Evolutionary conservation across 345 rosid species (phyloP).

Genomic region (Pseudoturritis turrita): DNA sequence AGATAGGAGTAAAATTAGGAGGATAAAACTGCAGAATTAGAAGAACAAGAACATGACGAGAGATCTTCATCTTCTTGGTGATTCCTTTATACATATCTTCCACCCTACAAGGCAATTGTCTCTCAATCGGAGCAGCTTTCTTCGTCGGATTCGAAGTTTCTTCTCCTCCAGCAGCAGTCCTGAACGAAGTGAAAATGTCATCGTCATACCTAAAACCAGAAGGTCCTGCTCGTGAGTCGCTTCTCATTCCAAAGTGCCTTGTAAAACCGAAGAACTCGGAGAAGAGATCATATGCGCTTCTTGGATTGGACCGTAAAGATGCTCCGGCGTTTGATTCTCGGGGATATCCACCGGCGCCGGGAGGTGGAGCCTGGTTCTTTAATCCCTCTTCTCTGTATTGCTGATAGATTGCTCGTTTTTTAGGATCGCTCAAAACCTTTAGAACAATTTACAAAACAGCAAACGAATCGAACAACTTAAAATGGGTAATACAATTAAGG

Average conservation of each 20-base stretch:
- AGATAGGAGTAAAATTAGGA: no score
- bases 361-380: constrained; percentile 72
- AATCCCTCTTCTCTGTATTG: constrained; percentile 88
- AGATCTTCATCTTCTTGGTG: constrained; percentile 83
- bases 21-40: no score
- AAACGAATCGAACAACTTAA: neutral
- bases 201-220: constrained; percentile 57
- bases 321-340: constrained; percentile 53
- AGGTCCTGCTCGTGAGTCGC: constrained; percentile 36
- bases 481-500: no score
- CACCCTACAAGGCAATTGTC: constrained; percentile 51
- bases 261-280: constrained; percentile 64
- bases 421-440: constrained; percentile 80
- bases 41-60: constrained; percentile 69
- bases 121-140: constrained; percentile 61
- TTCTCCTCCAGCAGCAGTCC: constrained; percentile 34
- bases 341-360: constrained; percentile 50
- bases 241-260: constrained; percentile 48
- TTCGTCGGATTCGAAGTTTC: constrained; percentile 42
- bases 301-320: constrained; percentile 56
- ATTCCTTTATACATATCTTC: constrained; percentile 76
- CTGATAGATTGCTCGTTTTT: constrained; percentile 72
- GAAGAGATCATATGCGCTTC: constrained; percentile 71
- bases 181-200: constrained; percentile 47
- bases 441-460: neutral